Evolutionary conservation across 2,329 filamentous ascomycete species (phyloP).

Genomic region (Harringtonia lauricola): DNA sequence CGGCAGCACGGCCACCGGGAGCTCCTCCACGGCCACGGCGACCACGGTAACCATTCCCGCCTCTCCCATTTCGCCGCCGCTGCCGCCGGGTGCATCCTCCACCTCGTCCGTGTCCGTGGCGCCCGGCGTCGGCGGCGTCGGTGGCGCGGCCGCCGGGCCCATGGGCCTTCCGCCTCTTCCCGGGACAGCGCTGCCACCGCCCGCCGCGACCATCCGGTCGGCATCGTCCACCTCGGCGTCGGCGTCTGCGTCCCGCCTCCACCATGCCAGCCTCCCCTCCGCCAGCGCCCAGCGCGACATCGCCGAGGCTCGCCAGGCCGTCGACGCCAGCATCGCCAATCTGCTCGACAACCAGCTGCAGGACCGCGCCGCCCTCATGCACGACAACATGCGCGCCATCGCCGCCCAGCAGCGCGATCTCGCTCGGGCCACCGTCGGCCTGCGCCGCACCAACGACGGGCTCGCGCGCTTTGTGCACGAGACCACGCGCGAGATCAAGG

Average conservation of each 20-base stretch:
- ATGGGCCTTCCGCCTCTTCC: too few relatives aligned
- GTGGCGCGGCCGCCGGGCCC: neutral
- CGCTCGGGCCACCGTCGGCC: constrained; percentile 42
- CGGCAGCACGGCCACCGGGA: neutral
- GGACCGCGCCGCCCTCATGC: constrained; percentile 56
- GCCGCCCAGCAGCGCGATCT: constrained; percentile 58
- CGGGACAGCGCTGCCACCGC: neutral
- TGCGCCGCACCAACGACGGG: constrained; percentile 55
- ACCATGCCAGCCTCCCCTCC: constrained; percentile 26
- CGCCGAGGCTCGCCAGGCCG: constrained; percentile 44
- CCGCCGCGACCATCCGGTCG: neutral
- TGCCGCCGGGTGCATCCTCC: neutral
- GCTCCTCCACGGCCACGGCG: neutral
- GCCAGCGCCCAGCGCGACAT: constrained; percentile 35
- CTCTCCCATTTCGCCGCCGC: neutral
- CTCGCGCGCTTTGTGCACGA: constrained; percentile 52
- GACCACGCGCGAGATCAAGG: constrained; percentile 57
- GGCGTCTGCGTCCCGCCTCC: constrained; percentile 8
- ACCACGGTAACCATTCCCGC: neutral
- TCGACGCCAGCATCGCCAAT: constrained; percentile 55
- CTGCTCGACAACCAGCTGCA: constrained; percentile 59
- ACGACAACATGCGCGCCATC: constrained; percentile 56
- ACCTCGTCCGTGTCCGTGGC: neutral
- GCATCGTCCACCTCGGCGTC: neutral
- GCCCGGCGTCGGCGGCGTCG: neutral